Percentiles rank a stretch among this genome's conserved stretches.
Evolutionary conservation across 1,284 basidiomycete species (phyloP).

Genomic region (Tremellales sp.): DNA sequence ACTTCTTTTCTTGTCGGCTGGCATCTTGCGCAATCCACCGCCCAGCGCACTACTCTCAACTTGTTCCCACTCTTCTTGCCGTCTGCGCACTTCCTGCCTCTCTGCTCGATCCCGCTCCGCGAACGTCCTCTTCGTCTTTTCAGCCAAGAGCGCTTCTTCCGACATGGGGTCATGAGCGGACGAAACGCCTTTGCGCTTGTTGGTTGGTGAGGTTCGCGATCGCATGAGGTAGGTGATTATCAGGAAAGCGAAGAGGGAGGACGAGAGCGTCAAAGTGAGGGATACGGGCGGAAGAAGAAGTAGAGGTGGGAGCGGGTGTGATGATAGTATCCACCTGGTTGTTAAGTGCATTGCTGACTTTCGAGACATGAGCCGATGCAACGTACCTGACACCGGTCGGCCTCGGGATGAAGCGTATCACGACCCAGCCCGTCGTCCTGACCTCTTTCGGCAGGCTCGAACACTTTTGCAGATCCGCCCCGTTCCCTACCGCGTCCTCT

Average conservation of each 20-base stretch:
- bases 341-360: background rate
- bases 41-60: conserved; percentile 16
- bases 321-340: conserved; percentile 36
- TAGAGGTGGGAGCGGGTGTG: conserved; percentile 41
- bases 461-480: conserved; percentile 4
- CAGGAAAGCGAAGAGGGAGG: conserved; percentile 36
- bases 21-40: conserved; percentile 15
- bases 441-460: conserved; percentile 31
- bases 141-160: conserved; percentile 15
- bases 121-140: conserved; percentile 8
- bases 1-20: conserved; percentile 13
- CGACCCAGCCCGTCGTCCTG: conserved; percentile 47
- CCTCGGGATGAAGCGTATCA: conserved; percentile 42
- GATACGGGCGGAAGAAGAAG: conserved; percentile 42
- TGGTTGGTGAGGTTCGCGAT: background rate
- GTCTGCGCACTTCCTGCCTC: conserved; percentile 12
- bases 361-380: background rate
- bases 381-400: conserved; percentile 43
- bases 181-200: background rate
- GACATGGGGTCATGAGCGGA: conserved; percentile 2
- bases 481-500: conserved; percentile 23
- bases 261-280: conserved; percentile 37
- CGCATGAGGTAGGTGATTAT: conserved; percentile 35
- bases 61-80: conserved; percentile 24
- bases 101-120: conserved; percentile 17